phyloP scores from a whole-genome alignment of 1,284 basidiomycete genomes.

The Fomes fomentarius region DNA sequence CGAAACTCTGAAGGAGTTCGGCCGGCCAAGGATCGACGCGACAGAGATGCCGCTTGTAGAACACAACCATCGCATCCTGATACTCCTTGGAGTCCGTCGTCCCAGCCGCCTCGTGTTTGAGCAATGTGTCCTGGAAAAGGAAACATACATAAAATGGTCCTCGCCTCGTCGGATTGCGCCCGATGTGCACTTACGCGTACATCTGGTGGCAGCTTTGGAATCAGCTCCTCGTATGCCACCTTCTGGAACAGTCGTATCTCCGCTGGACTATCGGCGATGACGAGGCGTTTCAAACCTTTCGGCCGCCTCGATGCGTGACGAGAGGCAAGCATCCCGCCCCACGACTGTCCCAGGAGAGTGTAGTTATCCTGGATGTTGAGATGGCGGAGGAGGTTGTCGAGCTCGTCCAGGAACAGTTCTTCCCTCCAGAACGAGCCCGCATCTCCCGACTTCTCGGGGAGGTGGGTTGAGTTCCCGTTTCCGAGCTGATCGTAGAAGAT shows the following conservation, averaged over 20 bases:
- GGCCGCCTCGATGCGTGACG: conserved; percentile 35
- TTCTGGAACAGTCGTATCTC: conserved; percentile 36
- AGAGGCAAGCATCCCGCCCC: conserved; percentile 55
- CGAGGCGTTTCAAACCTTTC: conserved; percentile 42
- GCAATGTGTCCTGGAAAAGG: conserved; percentile 42
- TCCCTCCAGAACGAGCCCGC: conserved; percentile 45
- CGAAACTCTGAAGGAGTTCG: conserved; percentile 31
- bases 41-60: conserved; percentile 49
- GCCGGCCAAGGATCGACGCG: conserved; percentile 48
- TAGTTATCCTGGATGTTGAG: conserved; percentile 43
- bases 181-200: conserved; percentile 31
- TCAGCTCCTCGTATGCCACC: conserved; percentile 33
- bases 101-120: conserved; percentile 49
- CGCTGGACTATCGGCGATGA: conserved; percentile 39
- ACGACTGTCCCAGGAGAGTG: conserved; percentile 51
- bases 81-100: conserved; percentile 51
- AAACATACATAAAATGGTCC: too few species aligned
- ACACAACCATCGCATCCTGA: conserved; percentile 44
- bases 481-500: conserved; percentile 58
- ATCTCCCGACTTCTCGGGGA: conserved; percentile 37
- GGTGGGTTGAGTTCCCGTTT: conserved; percentile 46
- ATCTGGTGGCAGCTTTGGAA: conserved; percentile 41
- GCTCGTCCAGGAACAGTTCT: conserved; percentile 52
- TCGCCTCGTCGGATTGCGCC: too few species aligned
- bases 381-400: conserved; percentile 45